Percentiles rank a stretch among this genome's conserved stretches.
Evolutionary conservation across 2,329 filamentous ascomycete species (phyloP).

Genomic region (Aureobasidium sp.): DNA sequence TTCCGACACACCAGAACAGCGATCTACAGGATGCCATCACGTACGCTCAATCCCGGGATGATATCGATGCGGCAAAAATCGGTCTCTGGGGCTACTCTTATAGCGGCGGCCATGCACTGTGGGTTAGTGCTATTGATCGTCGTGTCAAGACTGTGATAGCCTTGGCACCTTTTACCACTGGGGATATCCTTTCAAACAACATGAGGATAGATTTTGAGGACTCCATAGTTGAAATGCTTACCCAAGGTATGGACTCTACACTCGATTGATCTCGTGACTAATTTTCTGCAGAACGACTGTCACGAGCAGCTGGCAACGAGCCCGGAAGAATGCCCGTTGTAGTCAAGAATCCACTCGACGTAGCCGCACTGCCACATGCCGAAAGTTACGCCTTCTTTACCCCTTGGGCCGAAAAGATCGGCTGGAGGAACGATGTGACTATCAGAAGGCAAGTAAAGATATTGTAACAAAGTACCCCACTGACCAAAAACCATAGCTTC

Average conservation of each 20-base stretch:
- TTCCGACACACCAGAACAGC: conserved; percentile 26
- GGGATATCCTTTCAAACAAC: conserved; percentile 29
- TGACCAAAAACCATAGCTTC: conserved; percentile 18
- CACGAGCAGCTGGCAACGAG: conserved; percentile 9
- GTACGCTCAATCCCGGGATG: conserved; percentile 27
- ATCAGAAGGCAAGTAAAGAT: conserved; percentile 16
- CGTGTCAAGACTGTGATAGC: conserved; percentile 36
- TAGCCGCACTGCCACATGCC: conserved; percentile 29
- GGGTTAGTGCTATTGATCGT: conserved; percentile 33
- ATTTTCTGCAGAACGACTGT: background rate
- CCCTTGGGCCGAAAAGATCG: conserved; percentile 27
- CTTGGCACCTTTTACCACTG: conserved; percentile 31
- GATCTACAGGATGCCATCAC: conserved; percentile 36
- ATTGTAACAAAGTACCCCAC: background rate
- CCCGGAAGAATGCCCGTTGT: conserved; percentile 11
- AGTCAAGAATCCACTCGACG: conserved; percentile 23
- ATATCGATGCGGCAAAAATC: conserved; percentile 30
- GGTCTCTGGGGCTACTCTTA: conserved; percentile 34
- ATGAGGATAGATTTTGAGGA: conserved; percentile 24
- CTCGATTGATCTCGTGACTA: background rate
- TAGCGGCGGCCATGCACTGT: conserved; percentile 35
- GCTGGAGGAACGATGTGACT: conserved; percentile 36
- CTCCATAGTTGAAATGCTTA: conserved; percentile 19
- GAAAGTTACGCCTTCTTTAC: conserved; percentile 33
- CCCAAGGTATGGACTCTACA: background rate